Evolutionary conservation across 139 green algal species (phyloP), one percentile per base, ranked within the genome.

Genomic region (Chlamydomonas sp.): DNA sequence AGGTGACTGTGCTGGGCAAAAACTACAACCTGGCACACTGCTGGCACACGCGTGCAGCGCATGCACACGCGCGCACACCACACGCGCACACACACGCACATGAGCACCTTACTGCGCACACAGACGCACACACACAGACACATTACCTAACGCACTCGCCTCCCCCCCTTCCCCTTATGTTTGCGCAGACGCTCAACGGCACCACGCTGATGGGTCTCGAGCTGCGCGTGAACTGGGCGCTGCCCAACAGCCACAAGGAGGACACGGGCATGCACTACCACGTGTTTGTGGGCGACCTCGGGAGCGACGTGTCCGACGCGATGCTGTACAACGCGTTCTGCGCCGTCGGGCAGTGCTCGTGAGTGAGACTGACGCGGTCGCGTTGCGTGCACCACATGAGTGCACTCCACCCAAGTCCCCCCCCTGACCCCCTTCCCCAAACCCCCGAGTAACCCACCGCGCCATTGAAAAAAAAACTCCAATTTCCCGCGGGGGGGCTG

Each of bases 261-360:
- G 84, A 90, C 70, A 81, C 76, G 10, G 76, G 57, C 26, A 69
- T 43, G 3, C 76, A 88, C 71, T 75, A 76, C 72, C 85, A 93
- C 62, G 83, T 91, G 3, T 93, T 91, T 73, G 86, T 91, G 31
- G 88, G 88, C 0, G 87, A 93, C 65, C 74, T 93, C 4, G 69
- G 76, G 24, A n/a, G 67, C 62, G 78, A 84, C 16, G 73, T 84
- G 24, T 81, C 76, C 24, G 83, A 89, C 33, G 58, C 62, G 2
- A 50, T 73, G 31, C 62, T 84, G 10, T 70, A 78, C 61, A 70
- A 69, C 50, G 61, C 74, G 0, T 81, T 77, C 63, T 57, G 62
- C 26, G 10, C 34, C 20, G 33, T 73, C 20, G 33, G 54, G 1
- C 62, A 63, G 36, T 79, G 77, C 77, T 74, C 65, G 76, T 79